A percentile compares a stretch with the other conserved stretches of the same genome.
phyloP scores from a whole-genome alignment of 495 filamentous ascomycete genomes.

The Talaromyces wortmannii region DNA sequence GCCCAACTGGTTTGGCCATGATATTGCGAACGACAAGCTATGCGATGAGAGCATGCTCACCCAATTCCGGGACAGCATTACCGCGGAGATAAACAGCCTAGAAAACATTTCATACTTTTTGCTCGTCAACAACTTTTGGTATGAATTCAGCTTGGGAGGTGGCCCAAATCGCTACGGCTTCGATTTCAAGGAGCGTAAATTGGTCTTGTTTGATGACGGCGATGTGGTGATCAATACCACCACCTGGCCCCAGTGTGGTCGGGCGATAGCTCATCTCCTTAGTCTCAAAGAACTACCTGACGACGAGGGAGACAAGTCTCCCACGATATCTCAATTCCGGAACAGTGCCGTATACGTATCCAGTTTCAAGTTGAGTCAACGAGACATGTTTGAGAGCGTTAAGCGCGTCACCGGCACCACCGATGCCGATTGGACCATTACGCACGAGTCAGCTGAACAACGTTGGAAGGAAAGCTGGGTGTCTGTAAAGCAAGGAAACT shows the following conservation, averaged over 20 bases:
- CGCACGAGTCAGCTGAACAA: slow-evolving; percentile 27
- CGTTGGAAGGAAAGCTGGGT: slow-evolving; percentile 33
- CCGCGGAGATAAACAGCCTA: slow-evolving; percentile 30
- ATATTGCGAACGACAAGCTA: slow-evolving; percentile 26
- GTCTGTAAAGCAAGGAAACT: slow-evolving; percentile 33
- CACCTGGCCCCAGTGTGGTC: slow-evolving; percentile 39
- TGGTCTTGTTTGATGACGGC: slow-evolving; percentile 44
- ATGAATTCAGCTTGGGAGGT: slow-evolving; percentile 38
- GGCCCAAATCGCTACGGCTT: slow-evolving; percentile 30
- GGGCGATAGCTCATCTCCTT: slow-evolving; percentile 34
- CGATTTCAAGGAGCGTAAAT: slow-evolving; percentile 25
- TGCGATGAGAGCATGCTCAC: slow-evolving; percentile 21
- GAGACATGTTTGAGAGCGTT: slow-evolving; percentile 44
- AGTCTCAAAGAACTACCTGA: slow-evolving; percentile 36
- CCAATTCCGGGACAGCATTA: slow-evolving; percentile 2
- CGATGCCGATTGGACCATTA: slow-evolving; percentile 51
- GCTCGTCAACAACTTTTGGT: slow-evolving; percentile 44
- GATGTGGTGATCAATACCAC: slow-evolving; percentile 26
- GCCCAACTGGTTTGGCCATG: slow-evolving; percentile 50
- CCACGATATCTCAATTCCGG: slow-evolving; percentile 21
- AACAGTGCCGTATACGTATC: slow-evolving; percentile 37
- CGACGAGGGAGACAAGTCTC: slow-evolving; percentile 27
- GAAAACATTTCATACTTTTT: slow-evolving; percentile 42
- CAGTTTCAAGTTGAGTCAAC: slow-evolving; percentile 41
- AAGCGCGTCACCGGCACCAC: slow-evolving; percentile 46